Base-by-base conservation (phyloP, 2,329 filamentous ascomycete species). In the Graphilbum ipis-grandicollis region DNA sequence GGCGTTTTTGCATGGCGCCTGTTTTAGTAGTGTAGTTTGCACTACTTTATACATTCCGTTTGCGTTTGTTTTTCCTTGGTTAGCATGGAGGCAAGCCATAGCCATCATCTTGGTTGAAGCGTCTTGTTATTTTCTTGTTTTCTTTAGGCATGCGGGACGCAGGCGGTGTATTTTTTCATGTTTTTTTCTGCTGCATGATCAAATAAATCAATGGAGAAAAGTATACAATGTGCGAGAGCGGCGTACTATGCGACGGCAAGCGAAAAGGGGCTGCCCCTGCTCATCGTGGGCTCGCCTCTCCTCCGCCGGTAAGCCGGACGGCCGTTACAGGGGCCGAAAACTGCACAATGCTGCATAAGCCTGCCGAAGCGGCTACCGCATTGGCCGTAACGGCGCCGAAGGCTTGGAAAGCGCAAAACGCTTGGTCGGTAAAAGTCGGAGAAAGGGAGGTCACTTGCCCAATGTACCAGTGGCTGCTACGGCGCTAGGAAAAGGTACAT, bases 351-450 rank as follows among this genome's bases (percentile, higher is more conserved):
- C 29, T 21, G 32, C 15, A 13, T 9, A 12, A 37, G 26, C 18
- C 35, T 34, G 34, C 38, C 38, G 35, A 37, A 21, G 17, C 34
- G 15, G 25, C 18, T 23, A 12, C 15, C 12, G n/a, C 19, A 31
- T 9, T 21, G 31, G 19, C 38, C 35, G 34, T 31, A 25, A 32
- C 38, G 34, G 38, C 33, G 18, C 38, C 38, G 34, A 37, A 19
- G 38, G 13, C 13, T 32, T 32, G 35, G 35, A 13, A n/a, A 14
- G 18, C 5, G 15, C 15, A 4, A 19, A 14, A 3, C 12, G 18
- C 14, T 7, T 7, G 14, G 9, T 36, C 34, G 39, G 39, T 29
- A 35, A 32, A 40, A 40, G 35, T 40, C 35, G 39, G 37, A 29
- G 26, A 7, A 25, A 21, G 9, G 4, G 15, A 21, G 10, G 13